Evolutionary conservation across 495 filamentous ascomycete genomes (phyloP), one percentile per base, ranked within the genome.

Genomic region (Evansstolkia leycettana): DNA sequence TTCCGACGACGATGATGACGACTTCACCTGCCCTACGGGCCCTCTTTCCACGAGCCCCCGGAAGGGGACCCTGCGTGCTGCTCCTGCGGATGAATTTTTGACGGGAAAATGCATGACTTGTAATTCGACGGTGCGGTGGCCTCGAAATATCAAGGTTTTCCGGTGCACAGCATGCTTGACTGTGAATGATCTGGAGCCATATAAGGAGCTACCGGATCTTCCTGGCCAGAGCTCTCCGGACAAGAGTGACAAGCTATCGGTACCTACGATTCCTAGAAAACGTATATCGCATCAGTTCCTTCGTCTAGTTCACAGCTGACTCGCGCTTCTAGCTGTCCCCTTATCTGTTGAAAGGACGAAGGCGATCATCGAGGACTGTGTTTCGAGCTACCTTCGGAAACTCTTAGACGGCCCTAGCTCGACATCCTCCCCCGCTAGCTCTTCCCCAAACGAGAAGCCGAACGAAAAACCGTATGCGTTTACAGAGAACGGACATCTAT

Each of bases 161-260:
- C 70, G 84, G 45, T 95, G 88, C 56, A 81, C 82, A 20, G 75
- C 81, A 31, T 95, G 88, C 55, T 61, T 85, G 46, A 93, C 82
- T 31, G 74, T 95, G 46, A 94, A 90, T 45, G 87, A 94, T 50
- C 50, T 94, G 31, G 70, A 73, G 39, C 74, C 74, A 9, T 42
- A 48, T 14, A 42, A 31, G 17, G 58, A 62, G 15, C 18, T 41
- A 18, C 54, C 42, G 16, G 45, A 42, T 17, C 27, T 40, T 5
- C 34, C 17, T 28, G 36, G 28, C 13, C 43, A 48, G 25, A 41
- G 51, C 6, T 29, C 31, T 40, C 13, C 29, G 13, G 41, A 16
- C 12, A 46, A 46, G 27, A 27, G 35, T 17, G 42, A 26, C 16
- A 45, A 40, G 13, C 25, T 39, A 3, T 17, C 24, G 11, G 35